Conservation (phyloP, 2,329 filamentous ascomycete species). For the Clonostachys byssicola region DNA sequence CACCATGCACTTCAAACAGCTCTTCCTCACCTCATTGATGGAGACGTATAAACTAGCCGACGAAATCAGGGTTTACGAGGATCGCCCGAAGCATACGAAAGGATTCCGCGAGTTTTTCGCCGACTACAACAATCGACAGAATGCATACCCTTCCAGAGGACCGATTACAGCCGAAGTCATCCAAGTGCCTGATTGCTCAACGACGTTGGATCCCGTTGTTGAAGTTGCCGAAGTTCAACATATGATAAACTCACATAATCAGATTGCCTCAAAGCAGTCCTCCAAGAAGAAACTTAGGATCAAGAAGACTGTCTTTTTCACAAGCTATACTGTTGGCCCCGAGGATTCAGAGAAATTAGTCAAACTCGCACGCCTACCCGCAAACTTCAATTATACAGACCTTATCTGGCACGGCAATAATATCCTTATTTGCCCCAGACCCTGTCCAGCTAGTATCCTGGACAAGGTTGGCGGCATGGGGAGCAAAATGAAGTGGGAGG, state of each 20-base stretch:
- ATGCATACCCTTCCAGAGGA: slow-evolving; percentile 46
- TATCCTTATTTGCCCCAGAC: slow-evolving; percentile 82
- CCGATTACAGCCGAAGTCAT: slow-evolving; percentile 77
- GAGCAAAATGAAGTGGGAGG: slow-evolving; percentile 77
- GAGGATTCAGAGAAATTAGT: slow-evolving; percentile 70
- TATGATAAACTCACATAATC: slow-evolving; percentile 86
- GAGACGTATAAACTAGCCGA: slow-evolving; percentile 79
- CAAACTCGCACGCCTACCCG: slow-evolving; percentile 61
- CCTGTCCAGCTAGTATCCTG: slow-evolving; percentile 67
- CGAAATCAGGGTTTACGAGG: slow-evolving; percentile 77
- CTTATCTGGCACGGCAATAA: slow-evolving; percentile 82
- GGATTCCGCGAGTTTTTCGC: slow-evolving; percentile 82
- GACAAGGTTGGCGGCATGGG: slow-evolving; percentile 85
- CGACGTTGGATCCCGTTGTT: slow-evolving; percentile 68
- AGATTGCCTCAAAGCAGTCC: slow-evolving; percentile 27
- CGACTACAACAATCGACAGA: slow-evolving; percentile 64
- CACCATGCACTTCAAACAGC: slow-evolving; percentile 92
- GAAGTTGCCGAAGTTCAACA: slow-evolving; percentile 84
- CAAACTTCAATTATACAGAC: slow-evolving; percentile 35
- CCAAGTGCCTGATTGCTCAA: slow-evolving; percentile 74
- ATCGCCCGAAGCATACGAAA: slow-evolving; percentile 64
- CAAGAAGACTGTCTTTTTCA: slow-evolving; percentile 86
- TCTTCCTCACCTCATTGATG: slow-evolving; percentile 74
- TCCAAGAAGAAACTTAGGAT: slow-evolving; percentile 56
- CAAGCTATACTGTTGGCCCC: slow-evolving; percentile 78